Evolutionary conservation across 1,139 yeast genomes (phyloP).

Genomic region (Debaryomyces nepalensis): DNA sequence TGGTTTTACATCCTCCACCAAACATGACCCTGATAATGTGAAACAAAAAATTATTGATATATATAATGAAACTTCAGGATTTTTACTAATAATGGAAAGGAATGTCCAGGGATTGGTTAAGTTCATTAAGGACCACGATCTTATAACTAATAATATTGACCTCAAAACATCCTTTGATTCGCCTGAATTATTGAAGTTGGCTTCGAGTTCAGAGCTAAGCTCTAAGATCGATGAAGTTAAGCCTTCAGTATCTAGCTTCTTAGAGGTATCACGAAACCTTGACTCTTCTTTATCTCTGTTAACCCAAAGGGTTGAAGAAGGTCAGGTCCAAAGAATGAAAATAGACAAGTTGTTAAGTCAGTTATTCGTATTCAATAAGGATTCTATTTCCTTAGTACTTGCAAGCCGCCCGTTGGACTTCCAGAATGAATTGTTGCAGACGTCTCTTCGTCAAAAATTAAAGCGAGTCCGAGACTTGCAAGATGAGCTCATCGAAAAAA

Average conservation of each 20-base stretch:
- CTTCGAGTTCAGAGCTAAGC: constrained; percentile 6
- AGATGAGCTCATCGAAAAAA: constrained; percentile 22
- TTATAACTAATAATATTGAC: not conserved
- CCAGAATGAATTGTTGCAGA: constrained; percentile 25
- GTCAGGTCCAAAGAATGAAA: constrained; percentile 19
- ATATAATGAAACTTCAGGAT: constrained; percentile 25
- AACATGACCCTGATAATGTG: constrained; percentile 8
- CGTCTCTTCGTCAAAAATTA: constrained; percentile 25
- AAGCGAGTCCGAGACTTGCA: constrained; percentile 22
- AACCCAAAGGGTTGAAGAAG: constrained; percentile 17
- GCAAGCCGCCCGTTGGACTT: constrained; percentile 29
- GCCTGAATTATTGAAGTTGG: constrained; percentile 14
- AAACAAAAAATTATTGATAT: constrained; percentile 21
- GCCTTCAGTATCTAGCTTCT: constrained; percentile 1
- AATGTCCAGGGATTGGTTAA: constrained; percentile 20
- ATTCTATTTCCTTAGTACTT: constrained; percentile 14
- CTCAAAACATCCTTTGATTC: constrained; percentile 10
- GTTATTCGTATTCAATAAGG: constrained; percentile 18
- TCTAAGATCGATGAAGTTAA: constrained; percentile 1
- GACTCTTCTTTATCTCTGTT: constrained; percentile 10
- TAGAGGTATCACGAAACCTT: constrained; percentile 3
- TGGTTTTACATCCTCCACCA: constrained; percentile 16
- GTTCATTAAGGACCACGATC: constrained; percentile 18
- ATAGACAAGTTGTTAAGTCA: constrained; percentile 26
- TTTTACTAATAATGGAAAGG: constrained; percentile 19